Conservation (phyloP, 768 basidiomycete species). For the Austroboletus festivus region DNA sequence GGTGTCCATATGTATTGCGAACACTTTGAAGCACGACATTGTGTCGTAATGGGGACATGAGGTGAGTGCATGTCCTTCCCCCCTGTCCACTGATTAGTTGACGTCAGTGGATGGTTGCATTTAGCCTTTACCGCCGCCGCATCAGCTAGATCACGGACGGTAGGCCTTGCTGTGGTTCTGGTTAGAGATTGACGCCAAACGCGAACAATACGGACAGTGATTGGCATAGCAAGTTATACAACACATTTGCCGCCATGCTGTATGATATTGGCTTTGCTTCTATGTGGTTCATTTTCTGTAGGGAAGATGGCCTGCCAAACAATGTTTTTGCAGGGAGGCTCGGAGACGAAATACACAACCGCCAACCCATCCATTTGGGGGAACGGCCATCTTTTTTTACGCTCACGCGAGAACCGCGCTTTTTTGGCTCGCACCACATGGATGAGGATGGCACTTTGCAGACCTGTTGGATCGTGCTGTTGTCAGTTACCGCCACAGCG, state of each 20-base stretch:
- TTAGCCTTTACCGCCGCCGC: conserved; percentile 25
- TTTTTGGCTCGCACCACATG: conserved; percentile 2
- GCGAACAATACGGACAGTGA: not conserved
- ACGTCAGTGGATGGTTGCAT: conserved; percentile 17
- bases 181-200: not conserved
- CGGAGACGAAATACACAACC: no score
- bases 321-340: not conserved
- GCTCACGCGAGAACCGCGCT: not conserved
- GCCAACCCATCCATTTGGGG: no score
- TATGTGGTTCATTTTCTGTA: not conserved
- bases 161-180: conserved; percentile 7
- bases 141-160: conserved; percentile 19
- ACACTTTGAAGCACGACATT: conserved; percentile 8
- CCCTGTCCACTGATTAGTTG: conserved; percentile 7
- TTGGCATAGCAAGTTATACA: conserved; percentile 3
- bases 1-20: no score
- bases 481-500: not conserved
- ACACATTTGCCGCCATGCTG: conserved; percentile 16
- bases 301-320: not conserved
- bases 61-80: conserved; percentile 24
- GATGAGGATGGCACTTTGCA: conserved; percentile 1
- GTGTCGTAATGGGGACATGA: conserved; percentile 23
- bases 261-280: not conserved
- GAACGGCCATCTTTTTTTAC: conserved; percentile 6
- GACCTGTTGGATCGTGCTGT: not conserved